phyloP scores from a whole-genome alignment of 2,329 filamentous ascomycete species.

The Fusarium bulbicola region DNA sequence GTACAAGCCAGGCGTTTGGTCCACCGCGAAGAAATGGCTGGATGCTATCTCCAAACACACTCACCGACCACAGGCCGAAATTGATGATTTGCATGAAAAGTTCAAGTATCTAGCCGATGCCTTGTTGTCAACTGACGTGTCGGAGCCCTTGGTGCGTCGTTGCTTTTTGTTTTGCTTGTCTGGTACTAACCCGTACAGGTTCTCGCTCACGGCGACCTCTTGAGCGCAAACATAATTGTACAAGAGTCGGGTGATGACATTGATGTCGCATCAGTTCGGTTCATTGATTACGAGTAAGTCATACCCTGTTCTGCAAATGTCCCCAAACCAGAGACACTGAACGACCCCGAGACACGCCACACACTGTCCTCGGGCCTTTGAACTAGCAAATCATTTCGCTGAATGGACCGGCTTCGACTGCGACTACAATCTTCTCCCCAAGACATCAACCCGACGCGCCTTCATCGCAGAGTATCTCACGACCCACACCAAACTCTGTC shows the following conservation, averaged over 20 bases:
- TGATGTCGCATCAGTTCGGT: constrained; percentile 22
- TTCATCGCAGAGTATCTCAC: constrained; percentile 33
- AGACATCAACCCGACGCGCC: constrained; percentile 21
- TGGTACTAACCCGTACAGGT: constrained; percentile 11
- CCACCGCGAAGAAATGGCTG: constrained; percentile 36
- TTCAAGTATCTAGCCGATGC: constrained; percentile 26
- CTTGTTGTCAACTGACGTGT: constrained; percentile 10
- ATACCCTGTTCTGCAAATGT: neutral
- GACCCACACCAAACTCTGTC: constrained; percentile 3
- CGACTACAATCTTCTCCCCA: constrained; percentile 25
- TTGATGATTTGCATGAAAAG: constrained; percentile 9
- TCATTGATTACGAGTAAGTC: constrained; percentile 39
- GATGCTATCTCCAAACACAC: constrained; percentile 17
- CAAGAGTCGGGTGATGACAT: constrained; percentile 10
- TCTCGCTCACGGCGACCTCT: constrained; percentile 35
- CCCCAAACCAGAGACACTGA: neutral
- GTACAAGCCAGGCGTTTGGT: constrained; percentile 29
- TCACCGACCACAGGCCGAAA: neutral
- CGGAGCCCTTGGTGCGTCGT: constrained; percentile 29
- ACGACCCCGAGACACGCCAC: constrained; percentile 32
- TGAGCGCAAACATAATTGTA: constrained; percentile 37
- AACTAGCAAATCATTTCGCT: constrained; percentile 38
- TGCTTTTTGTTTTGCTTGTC: neutral
- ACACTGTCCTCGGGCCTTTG: constrained; percentile 35
- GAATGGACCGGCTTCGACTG: constrained; percentile 37